Conservation (phyloP, 345 rosid species). For the Eucalyptus grandis region DNA sequence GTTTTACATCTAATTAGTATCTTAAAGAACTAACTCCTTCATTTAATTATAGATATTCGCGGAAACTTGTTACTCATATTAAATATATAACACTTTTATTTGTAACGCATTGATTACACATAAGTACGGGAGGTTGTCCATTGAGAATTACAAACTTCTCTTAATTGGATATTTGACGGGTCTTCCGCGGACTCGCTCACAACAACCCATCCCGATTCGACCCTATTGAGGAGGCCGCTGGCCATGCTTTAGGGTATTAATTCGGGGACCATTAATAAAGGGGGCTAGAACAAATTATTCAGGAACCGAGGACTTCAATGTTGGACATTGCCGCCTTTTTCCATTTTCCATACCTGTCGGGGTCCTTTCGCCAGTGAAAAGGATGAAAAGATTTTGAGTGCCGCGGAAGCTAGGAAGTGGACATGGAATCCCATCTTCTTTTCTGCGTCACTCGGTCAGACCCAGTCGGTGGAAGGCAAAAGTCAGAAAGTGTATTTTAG, state of each 20-base stretch:
- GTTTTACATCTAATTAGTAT: too few relatives aligned
- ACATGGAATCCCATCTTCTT: background rate
- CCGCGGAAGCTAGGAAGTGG: background rate
- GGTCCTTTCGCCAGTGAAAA: background rate
- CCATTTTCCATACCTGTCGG: background rate
- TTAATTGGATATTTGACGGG: background rate
- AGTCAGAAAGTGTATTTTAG: background rate
- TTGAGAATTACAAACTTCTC: background rate
- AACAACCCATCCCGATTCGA: background rate
- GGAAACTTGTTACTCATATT: background rate
- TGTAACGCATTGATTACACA: background rate
- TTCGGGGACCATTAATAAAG: background rate
- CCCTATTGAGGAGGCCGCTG: background rate
- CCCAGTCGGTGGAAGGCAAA: background rate
- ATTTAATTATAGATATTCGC: background rate
- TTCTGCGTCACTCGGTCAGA: background rate
- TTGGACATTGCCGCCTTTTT: background rate
- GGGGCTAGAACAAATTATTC: background rate
- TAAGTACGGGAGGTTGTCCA: background rate
- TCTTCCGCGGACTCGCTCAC: background rate
- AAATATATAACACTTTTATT: background rate
- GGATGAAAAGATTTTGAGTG: background rate
- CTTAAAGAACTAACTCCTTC: background rate
- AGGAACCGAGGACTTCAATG: background rate
- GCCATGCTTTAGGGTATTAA: background rate